Evolutionary conservation across 169 alveolate species (phyloP).

Genomic region (Plasmodium gaboni): DNA sequence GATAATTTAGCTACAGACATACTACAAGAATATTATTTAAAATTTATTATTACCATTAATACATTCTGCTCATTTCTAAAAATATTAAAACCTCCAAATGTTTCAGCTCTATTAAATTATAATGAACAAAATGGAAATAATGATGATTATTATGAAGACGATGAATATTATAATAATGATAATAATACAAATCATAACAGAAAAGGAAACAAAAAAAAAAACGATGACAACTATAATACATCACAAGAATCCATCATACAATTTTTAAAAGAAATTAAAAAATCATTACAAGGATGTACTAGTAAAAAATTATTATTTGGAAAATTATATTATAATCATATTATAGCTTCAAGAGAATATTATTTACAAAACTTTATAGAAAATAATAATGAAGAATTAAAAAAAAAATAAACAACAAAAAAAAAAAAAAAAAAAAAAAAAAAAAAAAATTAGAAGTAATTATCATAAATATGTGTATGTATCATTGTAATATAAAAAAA

Average conservation of each 20-base stretch:
- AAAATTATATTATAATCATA: slow-evolving; percentile 40
- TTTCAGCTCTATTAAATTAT: slow-evolving; percentile 56
- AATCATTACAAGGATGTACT: slow-evolving; percentile 73
- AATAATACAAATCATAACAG: background rate
- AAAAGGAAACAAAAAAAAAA: background rate
- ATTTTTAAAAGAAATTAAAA: slow-evolving; percentile 37
- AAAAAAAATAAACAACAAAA: background rate
- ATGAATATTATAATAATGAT: background rate
- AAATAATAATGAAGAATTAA: slow-evolving; percentile 5
- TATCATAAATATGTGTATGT: background rate
- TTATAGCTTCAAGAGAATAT: slow-evolving; percentile 43
- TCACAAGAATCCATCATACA: slow-evolving; percentile 21
- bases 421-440: background rate
- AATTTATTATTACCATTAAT: slow-evolving; percentile 37
- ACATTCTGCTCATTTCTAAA: slow-evolving; percentile 49
- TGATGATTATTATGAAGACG: slow-evolving; percentile 19
- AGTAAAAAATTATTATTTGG: slow-evolving; percentile 67
- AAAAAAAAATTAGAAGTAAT: background rate
- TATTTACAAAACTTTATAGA: slow-evolving; percentile 36
- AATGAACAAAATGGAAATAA: slow-evolving; percentile 11
- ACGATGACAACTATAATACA: too few species aligned
- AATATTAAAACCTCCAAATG: slow-evolving; percentile 64
- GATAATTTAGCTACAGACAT: slow-evolving; percentile 4
- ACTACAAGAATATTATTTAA: slow-evolving; percentile 59
- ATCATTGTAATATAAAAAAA: background rate